Base-by-base conservation (phyloP, 2,329 filamentous ascomycete species). In the Acarospora socialis region DNA sequence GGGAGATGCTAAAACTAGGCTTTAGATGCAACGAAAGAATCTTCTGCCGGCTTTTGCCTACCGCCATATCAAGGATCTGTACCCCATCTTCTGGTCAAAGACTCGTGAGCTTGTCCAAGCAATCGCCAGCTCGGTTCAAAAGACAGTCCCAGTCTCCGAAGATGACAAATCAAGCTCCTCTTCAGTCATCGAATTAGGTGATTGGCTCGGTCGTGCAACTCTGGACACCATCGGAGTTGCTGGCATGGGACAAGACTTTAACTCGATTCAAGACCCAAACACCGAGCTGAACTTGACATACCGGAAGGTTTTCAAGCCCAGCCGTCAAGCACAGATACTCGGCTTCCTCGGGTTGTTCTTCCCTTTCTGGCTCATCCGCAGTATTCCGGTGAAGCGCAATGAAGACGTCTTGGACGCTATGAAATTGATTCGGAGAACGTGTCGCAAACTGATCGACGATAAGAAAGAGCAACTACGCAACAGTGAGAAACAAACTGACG, bases 1-100 rank as follows among this genome's bases (percentile, higher is more conserved):
- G 25, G 28, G 14, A 21, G n/a, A 30, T 18, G 26, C 20, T n/a
- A 7, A 22, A 10, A 12, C 18, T 16, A 10, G 23, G n/a, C 3
- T 7, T 4, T 29, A 61, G 56, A 42, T 40, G 14, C 80, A 84
- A 57, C 69, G 86, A 28, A 84, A 80, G 51, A 74, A 77, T 36
- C 68, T 92, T 12, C 72, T 77, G 58, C 83, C 83, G 0, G 81
- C 82, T 2, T 93, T 93, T 52, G 67, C 74, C n/a, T 92, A 82
- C 48, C 70, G 83, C 14, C 81, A 92, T 46, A 64, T 92, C 51
- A 92, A 90, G 50, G 70, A 87, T 37, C 59, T 93, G 9, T 90
- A 92, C 45, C 77, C 82, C 0, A 59, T 79, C 4, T 92, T 94
- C 54, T 93, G 83, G 83, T 46, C 57, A 13, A 92, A 92, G 55